Evolutionary conservation across 768 basidiomycete species (phyloP), one percentile per base, ranked within the genome.

Genomic region (Tylopilus balloui): DNA sequence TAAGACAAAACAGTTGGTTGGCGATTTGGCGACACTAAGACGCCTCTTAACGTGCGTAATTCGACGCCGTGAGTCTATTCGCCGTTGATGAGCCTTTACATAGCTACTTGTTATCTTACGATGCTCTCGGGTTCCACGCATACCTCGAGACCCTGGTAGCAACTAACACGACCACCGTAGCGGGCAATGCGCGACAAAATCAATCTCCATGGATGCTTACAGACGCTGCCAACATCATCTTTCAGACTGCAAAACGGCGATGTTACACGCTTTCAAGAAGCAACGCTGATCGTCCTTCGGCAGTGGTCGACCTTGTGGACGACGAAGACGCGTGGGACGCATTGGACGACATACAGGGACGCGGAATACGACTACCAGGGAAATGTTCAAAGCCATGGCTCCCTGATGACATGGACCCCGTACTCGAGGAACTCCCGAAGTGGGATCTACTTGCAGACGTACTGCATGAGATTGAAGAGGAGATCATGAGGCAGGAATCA

Each of bases 351-450:
- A 57, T 78, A 0, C 29, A 64, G 34, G 56, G 62, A n/a, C 47
- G 27, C 6, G 47, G 19, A 9, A 43, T 39, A 17, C 53, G 27
- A 13, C 32, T 21, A 44, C n/a, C 17, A 28, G 42, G 9, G 54
- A 55, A 44, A 38, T 15, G 54, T 9, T 41, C 27, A 47, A 65
- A 52, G 25, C 40, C 65, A 20, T 89, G 91, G 85, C 62, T 92
- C 19, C 88, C 92, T 0, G 73, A 79, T 10, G 84, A 82, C 1
- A 82, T 94, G 66, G 82, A 91, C 38, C 89, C 92, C 0, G 80
- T 93, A 0, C 73, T 97, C 20, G 96, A 98, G 68, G 96, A 98
- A 61, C 77, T 89, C 37, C 94, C 94, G 0, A 99, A 99, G 65
- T 98, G 96, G 95, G 78, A 78, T 48, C 64, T 94, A 8, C 70